phyloP scores from a whole-genome alignment of 2,329 filamentous ascomycete genomes.

The Diaporthe nobilis region DNA sequence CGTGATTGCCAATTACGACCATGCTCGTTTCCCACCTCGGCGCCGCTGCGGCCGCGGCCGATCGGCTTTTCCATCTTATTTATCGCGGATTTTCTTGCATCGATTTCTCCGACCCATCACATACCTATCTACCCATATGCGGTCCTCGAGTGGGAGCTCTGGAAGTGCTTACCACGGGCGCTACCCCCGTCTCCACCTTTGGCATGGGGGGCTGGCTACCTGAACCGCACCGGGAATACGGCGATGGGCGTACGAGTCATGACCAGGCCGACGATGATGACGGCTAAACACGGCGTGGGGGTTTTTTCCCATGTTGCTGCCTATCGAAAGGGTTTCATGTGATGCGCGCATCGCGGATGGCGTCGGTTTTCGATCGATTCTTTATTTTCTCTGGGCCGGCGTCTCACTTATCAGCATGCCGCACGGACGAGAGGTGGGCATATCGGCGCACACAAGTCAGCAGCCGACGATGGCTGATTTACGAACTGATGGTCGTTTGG shows the following conservation, averaged over 20 bases:
- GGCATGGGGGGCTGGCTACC: neutral
- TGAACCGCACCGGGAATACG: slow-evolving; percentile 3
- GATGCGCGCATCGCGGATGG: neutral
- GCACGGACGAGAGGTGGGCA: slow-evolving; percentile 6
- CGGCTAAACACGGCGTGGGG: slow-evolving; percentile 29
- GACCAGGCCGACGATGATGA: slow-evolving; percentile 18
- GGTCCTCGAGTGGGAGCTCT: slow-evolving; percentile 27
- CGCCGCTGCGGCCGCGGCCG: slow-evolving; percentile 23
- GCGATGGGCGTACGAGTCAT: slow-evolving; percentile 35
- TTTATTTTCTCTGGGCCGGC: neutral
- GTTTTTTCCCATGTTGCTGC: neutral
- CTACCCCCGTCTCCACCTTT: slow-evolving; percentile 4
- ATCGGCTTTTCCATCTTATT: slow-evolving; percentile 10
- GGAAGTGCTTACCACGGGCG: slow-evolving; percentile 26
- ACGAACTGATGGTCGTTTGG: neutral
- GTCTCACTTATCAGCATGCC: slow-evolving; percentile 3
- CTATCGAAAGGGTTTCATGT: slow-evolving; percentile 6
- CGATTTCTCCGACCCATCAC: neutral
- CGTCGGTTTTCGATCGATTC: slow-evolving; percentile 11
- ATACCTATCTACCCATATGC: neutral
- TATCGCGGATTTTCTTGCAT: slow-evolving; percentile 12
- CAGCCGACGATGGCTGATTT: neutral
- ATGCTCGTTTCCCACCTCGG: neutral
- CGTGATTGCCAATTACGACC: neutral
- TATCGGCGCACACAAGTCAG: slow-evolving; percentile 3